These are phyloP conservation scores for Dicorynia guianensis DNA, from an alignment of 306 rosid genomes.

Conservation along the genomic window DNA sequence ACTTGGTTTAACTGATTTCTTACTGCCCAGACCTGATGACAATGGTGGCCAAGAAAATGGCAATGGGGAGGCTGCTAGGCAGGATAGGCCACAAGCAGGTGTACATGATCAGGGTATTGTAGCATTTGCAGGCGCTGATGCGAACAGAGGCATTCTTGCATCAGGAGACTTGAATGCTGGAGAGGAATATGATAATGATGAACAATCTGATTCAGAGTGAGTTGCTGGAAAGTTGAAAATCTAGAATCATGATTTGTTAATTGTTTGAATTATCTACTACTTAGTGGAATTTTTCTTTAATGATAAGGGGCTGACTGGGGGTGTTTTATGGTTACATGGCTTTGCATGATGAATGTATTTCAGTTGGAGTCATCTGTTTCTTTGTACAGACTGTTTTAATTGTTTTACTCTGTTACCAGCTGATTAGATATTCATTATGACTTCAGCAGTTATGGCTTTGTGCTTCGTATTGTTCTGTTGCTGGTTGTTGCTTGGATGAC, in stretches of 20 bases:
- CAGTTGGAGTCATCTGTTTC: slow-evolving; percentile 9
- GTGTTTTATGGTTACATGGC: slow-evolving; percentile 2
- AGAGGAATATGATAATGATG: slow-evolving; percentile 84
- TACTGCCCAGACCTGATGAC: slow-evolving; percentile 90
- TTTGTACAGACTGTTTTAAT: not conserved
- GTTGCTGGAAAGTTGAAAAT: slow-evolving; percentile 40
- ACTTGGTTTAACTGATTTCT: slow-evolving; percentile 88
- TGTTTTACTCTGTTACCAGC: not conserved
- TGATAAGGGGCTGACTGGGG: not conserved
- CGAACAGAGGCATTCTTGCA: slow-evolving; percentile 55
- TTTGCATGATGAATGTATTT: slow-evolving; percentile 25
- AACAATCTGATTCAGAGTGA: slow-evolving; percentile 97
- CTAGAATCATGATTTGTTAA: slow-evolving; percentile 3
- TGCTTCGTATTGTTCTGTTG: slow-evolving; percentile 88
- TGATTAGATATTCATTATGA: slow-evolving; percentile 25
- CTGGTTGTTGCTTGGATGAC: slow-evolving; percentile 99
- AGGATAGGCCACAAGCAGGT: slow-evolving; percentile 75
- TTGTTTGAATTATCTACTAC: slow-evolving; percentile 8
- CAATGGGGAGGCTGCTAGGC: slow-evolving; percentile 88
- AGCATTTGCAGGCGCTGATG: slow-evolving; percentile 70
- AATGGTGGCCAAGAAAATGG: slow-evolving; percentile 81
- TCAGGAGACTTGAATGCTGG: slow-evolving; percentile 55
- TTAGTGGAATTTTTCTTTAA: not conserved
- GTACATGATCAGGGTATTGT: slow-evolving; percentile 71
- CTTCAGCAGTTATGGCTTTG: slow-evolving; percentile 81